A percentile compares a stretch with the other conserved stretches of the same genome.
phyloP scores from a whole-genome alignment of 257 asterid species.

The Anisodus tanguticus region DNA sequence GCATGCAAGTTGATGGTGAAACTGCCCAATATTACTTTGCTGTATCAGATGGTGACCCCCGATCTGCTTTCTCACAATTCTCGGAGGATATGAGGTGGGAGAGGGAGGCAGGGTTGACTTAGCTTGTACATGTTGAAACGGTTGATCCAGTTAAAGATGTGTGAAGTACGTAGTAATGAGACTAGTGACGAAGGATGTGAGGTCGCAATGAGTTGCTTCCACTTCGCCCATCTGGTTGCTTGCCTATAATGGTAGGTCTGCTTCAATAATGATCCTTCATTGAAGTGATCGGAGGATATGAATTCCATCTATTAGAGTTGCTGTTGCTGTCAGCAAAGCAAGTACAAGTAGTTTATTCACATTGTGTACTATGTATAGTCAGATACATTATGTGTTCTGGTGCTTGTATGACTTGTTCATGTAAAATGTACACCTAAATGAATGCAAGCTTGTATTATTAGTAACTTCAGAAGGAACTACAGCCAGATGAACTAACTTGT shows the following conservation, averaged over 20 bases:
- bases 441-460: neutral
- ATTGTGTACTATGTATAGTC: neutral
- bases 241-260: constrained; percentile 1
- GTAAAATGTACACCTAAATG: neutral
- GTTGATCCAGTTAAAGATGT: neutral
- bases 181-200: neutral
- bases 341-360: neutral
- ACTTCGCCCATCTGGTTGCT: constrained; percentile 12
- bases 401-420: neutral
- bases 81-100: constrained; percentile 89
- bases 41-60: constrained; percentile 82
- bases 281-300: neutral
- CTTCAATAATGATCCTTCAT: constrained; percentile 16
- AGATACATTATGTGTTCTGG: neutral
- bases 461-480: neutral
- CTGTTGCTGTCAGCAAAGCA: neutral
- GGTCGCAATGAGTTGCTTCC: constrained; percentile 7
- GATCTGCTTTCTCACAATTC: constrained; percentile 79
- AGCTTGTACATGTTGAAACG: constrained; percentile 16
- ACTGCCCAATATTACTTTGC: constrained; percentile 87
- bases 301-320: neutral
- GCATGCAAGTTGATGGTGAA: constrained; percentile 85
- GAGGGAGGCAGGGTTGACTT: constrained; percentile 64
- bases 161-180: neutral
- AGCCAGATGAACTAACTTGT: neutral